Evolutionary conservation across 139 green algal species (phyloP), one percentile per base, ranked within the genome.

Genomic region (Haematococcus sp.): DNA sequence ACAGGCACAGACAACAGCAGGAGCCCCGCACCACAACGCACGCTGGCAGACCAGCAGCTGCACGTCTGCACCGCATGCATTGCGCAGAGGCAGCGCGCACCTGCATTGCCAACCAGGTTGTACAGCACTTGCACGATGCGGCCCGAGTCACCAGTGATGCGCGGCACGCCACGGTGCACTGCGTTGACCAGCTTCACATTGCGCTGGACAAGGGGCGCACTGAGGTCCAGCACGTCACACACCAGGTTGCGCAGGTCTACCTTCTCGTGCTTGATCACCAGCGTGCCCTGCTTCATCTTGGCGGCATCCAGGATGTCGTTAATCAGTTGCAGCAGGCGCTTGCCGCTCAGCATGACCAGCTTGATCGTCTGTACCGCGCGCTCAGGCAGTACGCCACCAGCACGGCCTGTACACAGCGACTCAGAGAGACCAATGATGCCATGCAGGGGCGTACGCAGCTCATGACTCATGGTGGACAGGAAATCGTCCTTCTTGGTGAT

Each of bases 401-500:
- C 40, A 11, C 40, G 40, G 40, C 40, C 40, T 11, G 40, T 49
- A 11, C 40, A 49, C 40, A 49, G 40, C 40, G 40, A 49, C 11
- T 49, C 40, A 7, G 40, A 49, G 7, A 49, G 40, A 7, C 40
- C 40, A 49, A 49, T 49, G 40, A 49, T 49, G 40, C 40, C 40
- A 11, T 49, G 40, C 40, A 49, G 40, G 7, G 40, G 40, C 40
- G 40, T 49, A 11, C 40, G 40, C 40, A 49, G 40, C 40, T 49
- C 5, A 89, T 72, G 69, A 89, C 87, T 43, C 84, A 83, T 40
- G 84, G 66, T 55, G 20, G 73, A 76, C 64, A 84, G 44, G 25
- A 84, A 68, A 27, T 76, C 28, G 46, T 81, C 74, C 70, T 81
- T 84, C 52, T 55, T 49, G 55, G 68, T 66, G 28, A 74, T 79